Percentiles rank a stretch among this genome's conserved stretches.
Evolutionary conservation across 345 rosid species (phyloP).

Genomic region (Rhodamnia argentea): DNA sequence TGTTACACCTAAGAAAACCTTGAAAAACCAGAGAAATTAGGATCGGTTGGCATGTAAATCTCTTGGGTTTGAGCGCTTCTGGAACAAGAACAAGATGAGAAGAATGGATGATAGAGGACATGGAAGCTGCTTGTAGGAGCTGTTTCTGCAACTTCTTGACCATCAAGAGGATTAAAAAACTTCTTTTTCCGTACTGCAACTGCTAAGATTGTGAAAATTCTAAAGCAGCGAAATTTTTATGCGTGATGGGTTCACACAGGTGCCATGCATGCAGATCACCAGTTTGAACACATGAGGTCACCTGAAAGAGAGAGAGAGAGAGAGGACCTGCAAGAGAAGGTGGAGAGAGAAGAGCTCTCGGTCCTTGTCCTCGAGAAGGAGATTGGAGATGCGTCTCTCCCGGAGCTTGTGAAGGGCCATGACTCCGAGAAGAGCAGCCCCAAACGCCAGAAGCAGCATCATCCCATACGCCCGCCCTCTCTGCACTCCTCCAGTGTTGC

Average conservation of each 20-base stretch:
- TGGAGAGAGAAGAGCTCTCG: conserved; percentile 34
- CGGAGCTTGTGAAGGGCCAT: conserved; percentile 42
- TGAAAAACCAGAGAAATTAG: not conserved
- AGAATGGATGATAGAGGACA: not conserved
- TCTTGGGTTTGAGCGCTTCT: not conserved
- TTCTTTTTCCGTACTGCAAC: not conserved
- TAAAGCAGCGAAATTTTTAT: not conserved
- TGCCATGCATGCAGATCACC: not conserved
- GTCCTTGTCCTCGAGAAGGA: conserved; percentile 38
- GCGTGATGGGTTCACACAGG: not conserved
- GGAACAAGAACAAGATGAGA: not conserved
- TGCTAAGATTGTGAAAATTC: not conserved
- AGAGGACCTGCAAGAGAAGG: conserved; percentile 42
- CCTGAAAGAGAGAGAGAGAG: conserved; percentile 11
- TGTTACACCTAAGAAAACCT: not conserved
- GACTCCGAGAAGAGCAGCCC: conserved; percentile 45
- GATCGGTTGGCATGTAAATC: not conserved
- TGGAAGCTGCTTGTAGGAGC: not conserved
- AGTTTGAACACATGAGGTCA: not conserved
- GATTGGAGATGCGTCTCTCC: conserved; percentile 42
- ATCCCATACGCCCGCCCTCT: conserved; percentile 31
- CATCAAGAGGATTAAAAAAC: not conserved
- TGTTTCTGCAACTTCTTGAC: not conserved
- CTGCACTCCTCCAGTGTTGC: conserved; percentile 2
- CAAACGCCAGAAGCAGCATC: conserved; percentile 47